Evolutionary conservation across 352 stramenopile genomes (phyloP).

Genomic region (Aphanomyces invadans): DNA sequence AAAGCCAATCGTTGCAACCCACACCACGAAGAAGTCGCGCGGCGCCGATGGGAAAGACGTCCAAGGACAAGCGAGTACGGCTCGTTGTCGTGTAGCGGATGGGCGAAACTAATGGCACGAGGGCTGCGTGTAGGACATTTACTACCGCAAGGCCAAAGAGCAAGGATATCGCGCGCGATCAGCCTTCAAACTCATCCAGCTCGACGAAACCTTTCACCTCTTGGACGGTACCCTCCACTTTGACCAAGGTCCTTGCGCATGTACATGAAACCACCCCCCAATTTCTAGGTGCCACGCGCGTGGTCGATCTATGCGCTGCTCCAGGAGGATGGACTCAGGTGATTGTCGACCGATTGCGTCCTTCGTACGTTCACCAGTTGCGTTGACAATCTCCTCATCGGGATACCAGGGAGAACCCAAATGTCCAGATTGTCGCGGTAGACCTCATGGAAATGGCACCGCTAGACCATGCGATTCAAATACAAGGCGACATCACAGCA

Average conservation of each 20-base stretch:
- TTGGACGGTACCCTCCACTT: conserved; percentile 43
- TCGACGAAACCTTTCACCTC: conserved; percentile 97
- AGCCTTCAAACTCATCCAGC: conserved; percentile 98
- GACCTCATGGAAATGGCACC: conserved; percentile 96
- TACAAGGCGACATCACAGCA: conserved; percentile 81
- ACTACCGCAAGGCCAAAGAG: conserved; percentile 90
- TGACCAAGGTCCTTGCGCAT: background rate
- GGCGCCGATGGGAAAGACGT: conserved; percentile 69
- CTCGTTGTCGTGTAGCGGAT: background rate
- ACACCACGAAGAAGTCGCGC: background rate
- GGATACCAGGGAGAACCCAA: background rate
- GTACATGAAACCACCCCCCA: background rate
- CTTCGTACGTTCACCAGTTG: background rate
- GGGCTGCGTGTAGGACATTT: conserved; percentile 71
- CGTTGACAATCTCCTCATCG: background rate
- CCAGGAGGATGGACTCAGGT: conserved; percentile 84
- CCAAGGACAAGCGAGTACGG: conserved; percentile 90
- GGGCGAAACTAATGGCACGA: background rate
- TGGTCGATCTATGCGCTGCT: conserved; percentile 77
- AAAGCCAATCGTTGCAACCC: background rate
- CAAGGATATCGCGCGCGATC: conserved; percentile 95
- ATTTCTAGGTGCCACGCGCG: conserved; percentile 50
- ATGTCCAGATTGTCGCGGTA: conserved; percentile 57
- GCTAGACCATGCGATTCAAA: conserved; percentile 71
- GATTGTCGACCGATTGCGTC: conserved; percentile 70